Conservation (phyloP, 208 protist genomes). For the Angomonas ambiguus region DNA sequence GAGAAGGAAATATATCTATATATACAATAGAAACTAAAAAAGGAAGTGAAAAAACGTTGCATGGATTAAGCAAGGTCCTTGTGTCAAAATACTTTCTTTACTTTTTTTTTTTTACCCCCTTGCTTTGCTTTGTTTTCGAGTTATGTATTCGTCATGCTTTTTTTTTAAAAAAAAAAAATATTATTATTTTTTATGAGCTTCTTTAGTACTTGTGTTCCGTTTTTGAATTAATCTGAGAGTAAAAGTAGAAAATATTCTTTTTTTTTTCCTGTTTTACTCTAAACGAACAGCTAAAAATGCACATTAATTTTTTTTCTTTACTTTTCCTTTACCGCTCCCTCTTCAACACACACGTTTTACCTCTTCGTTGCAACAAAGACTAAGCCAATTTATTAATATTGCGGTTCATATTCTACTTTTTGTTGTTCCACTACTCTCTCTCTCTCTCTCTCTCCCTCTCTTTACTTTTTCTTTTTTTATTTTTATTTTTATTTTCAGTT, state of each 20-base stretch:
- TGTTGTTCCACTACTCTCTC: no score
- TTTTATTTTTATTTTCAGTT: slow-evolving; percentile 3
- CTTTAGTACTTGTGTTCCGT: background rate
- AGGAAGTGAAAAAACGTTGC: no score
- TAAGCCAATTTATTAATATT: background rate
- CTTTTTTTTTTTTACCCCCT: background rate
- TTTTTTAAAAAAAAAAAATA: background rate
- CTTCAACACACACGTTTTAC: no score
- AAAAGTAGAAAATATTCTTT: background rate
- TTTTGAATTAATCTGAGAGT: background rate
- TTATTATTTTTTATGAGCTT: slow-evolving; percentile 11
- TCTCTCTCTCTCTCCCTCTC: background rate
- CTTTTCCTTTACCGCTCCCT: background rate
- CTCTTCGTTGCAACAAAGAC: slow-evolving; percentile 3
- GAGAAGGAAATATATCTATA: no score
- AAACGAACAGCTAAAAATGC: background rate
- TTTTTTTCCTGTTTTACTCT: background rate
- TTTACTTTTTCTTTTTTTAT: slow-evolving; percentile 10
- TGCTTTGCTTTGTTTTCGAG: no score
- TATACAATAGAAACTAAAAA: no score
- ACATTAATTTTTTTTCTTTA: background rate
- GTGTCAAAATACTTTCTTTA: background rate
- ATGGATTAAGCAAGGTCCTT: no score
- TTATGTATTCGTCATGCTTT: background rate
- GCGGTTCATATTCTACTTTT: background rate